phyloP scores from a whole-genome alignment of 176 grass and related monocot genomes.

The Ananas comosus region DNA sequence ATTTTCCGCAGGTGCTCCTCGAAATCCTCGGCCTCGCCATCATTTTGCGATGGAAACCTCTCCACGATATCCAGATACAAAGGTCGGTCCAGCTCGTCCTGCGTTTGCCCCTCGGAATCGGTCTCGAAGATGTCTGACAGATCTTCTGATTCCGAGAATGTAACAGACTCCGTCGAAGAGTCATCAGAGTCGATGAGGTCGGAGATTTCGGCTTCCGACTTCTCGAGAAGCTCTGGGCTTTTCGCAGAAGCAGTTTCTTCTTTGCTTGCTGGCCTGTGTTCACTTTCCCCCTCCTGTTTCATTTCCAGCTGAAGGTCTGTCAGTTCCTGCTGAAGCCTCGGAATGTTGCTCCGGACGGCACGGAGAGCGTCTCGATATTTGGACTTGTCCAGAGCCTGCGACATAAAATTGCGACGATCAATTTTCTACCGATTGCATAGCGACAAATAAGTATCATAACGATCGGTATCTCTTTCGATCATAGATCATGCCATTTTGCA shows the following conservation, averaged over 20 bases:
- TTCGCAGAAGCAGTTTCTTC: slow-evolving; percentile 16
- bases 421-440: too few species aligned
- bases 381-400: slow-evolving; percentile 89
- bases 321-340: slow-evolving; percentile 82
- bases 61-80: slow-evolving; percentile 71
- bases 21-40: slow-evolving; percentile 48
- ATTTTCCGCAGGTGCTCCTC: slow-evolving; percentile 86
- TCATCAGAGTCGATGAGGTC: slow-evolving; percentile 28
- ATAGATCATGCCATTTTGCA: too few species aligned
- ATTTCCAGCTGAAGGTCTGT: slow-evolving; percentile 60
- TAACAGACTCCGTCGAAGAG: slow-evolving; percentile 38
- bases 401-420: slow-evolving; percentile 14
- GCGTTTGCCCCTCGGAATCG: slow-evolving; percentile 56
- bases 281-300: slow-evolving; percentile 50
- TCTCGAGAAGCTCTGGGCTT: slow-evolving; percentile 29
- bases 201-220: slow-evolving; percentile 27
- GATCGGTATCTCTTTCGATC: too few species aligned
- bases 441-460: too few species aligned
- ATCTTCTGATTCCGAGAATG: slow-evolving; percentile 66
- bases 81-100: slow-evolving; percentile 31
- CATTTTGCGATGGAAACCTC: slow-evolving; percentile 54
- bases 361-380: slow-evolving; percentile 56
- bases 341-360: slow-evolving; percentile 63
- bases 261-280: slow-evolving; percentile 14
- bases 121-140: slow-evolving; percentile 89